Conservation (phyloP, 345 rosid species). For the Euphorbia tirucalli region DNA sequence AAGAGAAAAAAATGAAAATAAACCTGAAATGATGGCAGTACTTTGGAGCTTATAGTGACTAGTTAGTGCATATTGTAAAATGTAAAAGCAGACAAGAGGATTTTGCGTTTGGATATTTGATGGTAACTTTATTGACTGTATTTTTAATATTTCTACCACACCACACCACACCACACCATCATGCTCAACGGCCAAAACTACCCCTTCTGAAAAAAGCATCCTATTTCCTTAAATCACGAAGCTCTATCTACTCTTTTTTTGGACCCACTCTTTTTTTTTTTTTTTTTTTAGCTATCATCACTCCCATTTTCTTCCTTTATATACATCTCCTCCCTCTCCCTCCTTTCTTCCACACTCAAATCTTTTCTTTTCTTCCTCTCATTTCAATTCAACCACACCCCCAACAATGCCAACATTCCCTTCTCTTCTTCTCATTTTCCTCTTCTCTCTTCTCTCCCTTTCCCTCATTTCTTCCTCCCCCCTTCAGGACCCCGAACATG, state of each 20-base stretch:
- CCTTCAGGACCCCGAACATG: constrained; percentile 25
- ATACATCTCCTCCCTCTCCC: constrained; percentile 17
- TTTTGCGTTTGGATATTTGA: background rate
- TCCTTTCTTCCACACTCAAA: constrained; percentile 10
- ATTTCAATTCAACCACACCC: background rate
- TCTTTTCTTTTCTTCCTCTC: background rate
- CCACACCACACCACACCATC: too few species aligned
- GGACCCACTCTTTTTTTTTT: constrained; percentile 5
- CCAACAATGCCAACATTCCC: constrained; percentile 12
- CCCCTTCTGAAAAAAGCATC: constrained; percentile 28
- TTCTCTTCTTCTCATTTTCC: constrained; percentile 19
- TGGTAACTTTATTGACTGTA: constrained; percentile 22
- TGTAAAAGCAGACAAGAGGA: background rate
- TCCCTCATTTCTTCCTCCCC: constrained; percentile 20
- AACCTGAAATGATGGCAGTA: too few species aligned
- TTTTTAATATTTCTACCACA: background rate
- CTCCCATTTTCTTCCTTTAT: constrained; percentile 36
- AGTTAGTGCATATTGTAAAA: too few species aligned
- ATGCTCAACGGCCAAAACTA: constrained; percentile 44
- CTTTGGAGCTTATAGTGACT: too few species aligned
- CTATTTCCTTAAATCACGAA: constrained; percentile 51
- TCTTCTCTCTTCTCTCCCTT: constrained; percentile 11
- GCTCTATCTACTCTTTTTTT: constrained; percentile 30
- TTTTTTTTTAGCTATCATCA: constrained; percentile 10
- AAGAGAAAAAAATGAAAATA: background rate